A percentile compares a stretch with the other conserved stretches of the same genome.
Evolutionary conservation across 768 basidiomycete genomes (phyloP).

Genomic region (Mycena rosella): DNA sequence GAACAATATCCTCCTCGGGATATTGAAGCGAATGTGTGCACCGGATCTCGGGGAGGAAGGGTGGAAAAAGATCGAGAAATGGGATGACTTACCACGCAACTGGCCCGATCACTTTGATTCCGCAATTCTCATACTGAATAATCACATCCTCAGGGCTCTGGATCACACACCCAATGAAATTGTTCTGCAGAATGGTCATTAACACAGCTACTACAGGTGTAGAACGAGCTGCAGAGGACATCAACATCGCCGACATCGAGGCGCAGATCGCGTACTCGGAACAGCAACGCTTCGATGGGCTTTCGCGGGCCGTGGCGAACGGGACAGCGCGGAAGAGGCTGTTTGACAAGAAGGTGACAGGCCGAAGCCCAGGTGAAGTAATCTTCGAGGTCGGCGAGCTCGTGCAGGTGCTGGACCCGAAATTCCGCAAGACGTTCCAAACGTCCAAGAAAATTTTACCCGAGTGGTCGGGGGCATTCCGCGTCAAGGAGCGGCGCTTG

Average conservation of each 20-base stretch:
- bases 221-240: not conserved
- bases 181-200: constrained; percentile 46
- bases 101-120: too few relatives aligned
- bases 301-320: constrained; percentile 37
- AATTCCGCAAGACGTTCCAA: not conserved
- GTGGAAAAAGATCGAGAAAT: not conserved
- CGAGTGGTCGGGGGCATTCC: not conserved
- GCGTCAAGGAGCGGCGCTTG: not conserved
- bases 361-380: not conserved
- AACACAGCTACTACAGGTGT: constrained; percentile 39
- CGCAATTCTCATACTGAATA: constrained; percentile 23
- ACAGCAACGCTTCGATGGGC: constrained; percentile 47
- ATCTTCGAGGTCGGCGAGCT: constrained; percentile 43
- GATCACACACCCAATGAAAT: constrained; percentile 39
- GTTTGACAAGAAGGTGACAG: not conserved
- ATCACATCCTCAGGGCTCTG: constrained; percentile 29
- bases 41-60: constrained; percentile 32
- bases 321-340: constrained; percentile 6
- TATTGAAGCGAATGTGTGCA: not conserved
- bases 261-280: constrained; percentile 44
- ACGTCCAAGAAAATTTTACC: not conserved
- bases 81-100: too few relatives aligned
- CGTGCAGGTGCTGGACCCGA: constrained; percentile 22
- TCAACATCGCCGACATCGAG: not conserved
- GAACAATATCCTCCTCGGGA: not conserved